These are phyloP conservation scores for Colletotrichum sidae DNA, from an alignment of 2,329 filamentous ascomycete species.

Conservation along the genomic window DNA sequence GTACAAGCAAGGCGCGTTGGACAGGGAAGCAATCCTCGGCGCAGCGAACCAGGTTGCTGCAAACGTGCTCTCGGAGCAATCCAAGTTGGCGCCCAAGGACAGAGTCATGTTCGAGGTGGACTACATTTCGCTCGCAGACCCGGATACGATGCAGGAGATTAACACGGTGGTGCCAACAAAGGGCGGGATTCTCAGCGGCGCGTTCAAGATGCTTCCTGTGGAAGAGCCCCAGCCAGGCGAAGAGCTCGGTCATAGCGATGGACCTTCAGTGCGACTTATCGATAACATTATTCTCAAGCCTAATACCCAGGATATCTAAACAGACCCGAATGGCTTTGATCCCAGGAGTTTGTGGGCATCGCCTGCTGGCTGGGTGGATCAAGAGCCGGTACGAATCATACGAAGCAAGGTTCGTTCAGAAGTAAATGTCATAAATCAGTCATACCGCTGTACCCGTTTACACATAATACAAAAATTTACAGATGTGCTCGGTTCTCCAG, in stretches of 20 bases:
- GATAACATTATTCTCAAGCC: conserved; percentile 86
- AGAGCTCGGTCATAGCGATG: conserved; percentile 77
- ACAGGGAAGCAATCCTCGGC: conserved; percentile 76
- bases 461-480: conserved; percentile 44
- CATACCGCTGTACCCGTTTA: conserved; percentile 31
- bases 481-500: conserved; percentile 64
- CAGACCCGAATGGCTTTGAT: conserved; percentile 2
- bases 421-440: conserved; percentile 23
- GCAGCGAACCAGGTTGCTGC: conserved; percentile 73
- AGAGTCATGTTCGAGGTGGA: conserved; percentile 85
- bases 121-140: conserved; percentile 92
- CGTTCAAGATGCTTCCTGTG: conserved; percentile 88
- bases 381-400: too few species aligned
- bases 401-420: not conserved
- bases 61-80: conserved; percentile 69
- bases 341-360: not conserved
- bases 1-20: conserved; percentile 65
- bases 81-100: conserved; percentile 66
- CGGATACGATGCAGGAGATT: conserved; percentile 84
- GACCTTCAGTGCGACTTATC: conserved; percentile 86
- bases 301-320: conserved; percentile 24
- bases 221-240: conserved; percentile 78
- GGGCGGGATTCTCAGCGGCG: conserved; percentile 89
- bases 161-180: conserved; percentile 73
- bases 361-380: too few species aligned